Conservation (phyloP, 2,329 filamentous ascomycete species). For the Immersiporthe knoxdaviesiana region DNA sequence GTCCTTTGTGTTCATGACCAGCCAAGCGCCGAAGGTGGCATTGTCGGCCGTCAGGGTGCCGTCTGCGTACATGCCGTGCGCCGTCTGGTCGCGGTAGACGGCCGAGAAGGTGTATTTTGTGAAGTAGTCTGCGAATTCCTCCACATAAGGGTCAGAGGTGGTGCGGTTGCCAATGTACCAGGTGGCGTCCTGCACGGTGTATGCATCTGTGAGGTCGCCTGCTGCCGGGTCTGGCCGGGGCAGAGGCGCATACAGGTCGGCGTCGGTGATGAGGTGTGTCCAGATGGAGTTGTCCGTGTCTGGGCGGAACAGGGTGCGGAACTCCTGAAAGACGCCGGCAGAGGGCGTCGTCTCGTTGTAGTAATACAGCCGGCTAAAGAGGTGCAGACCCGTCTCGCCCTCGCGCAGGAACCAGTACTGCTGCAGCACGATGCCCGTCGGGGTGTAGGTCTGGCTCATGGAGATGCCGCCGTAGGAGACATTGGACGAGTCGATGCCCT, state of each 20-base stretch:
- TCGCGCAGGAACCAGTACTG: slow-evolving; percentile 69
- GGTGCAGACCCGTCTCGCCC: slow-evolving; percentile 65
- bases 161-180: slow-evolving; percentile 62
- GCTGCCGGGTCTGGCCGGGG: slow-evolving; percentile 44
- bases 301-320: slow-evolving; percentile 64
- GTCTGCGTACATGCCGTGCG: slow-evolving; percentile 54
- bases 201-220: slow-evolving; percentile 46
- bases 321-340: slow-evolving; percentile 61
- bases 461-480: slow-evolving; percentile 60
- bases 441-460: slow-evolving; percentile 61
- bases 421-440: slow-evolving; percentile 61
- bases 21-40: slow-evolving; percentile 61
- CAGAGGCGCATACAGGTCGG: slow-evolving; percentile 56
- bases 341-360: slow-evolving; percentile 60
- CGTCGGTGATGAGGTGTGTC: slow-evolving; percentile 65
- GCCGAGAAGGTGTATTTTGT: slow-evolving; percentile 68
- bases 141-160: slow-evolving; percentile 55
- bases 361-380: slow-evolving; percentile 63
- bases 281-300: slow-evolving; percentile 62
- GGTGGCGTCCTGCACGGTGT: slow-evolving; percentile 64
- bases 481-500: slow-evolving; percentile 53
- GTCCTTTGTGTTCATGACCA: slow-evolving; percentile 67
- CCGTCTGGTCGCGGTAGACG: slow-evolving; percentile 60
- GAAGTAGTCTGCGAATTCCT: slow-evolving; percentile 62
- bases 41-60: slow-evolving; percentile 49